Conservation (phyloP, 2,329 filamentous ascomycete genomes). For the Trichoderma oligosporum region DNA sequence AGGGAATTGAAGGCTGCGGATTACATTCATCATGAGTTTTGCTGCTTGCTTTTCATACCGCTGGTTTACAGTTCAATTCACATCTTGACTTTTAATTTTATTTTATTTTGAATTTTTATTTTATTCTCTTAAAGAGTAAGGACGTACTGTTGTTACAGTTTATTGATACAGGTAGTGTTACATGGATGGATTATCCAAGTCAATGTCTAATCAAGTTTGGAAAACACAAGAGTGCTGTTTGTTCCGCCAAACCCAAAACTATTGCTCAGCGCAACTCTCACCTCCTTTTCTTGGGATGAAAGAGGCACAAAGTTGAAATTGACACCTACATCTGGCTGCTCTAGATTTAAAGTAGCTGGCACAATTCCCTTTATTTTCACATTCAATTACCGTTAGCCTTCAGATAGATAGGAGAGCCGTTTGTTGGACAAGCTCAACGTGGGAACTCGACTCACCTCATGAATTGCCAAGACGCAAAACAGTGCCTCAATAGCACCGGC, state of each 20-base stretch:
- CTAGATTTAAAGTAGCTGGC: constrained; percentile 83
- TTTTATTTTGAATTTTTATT: neutral
- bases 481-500: constrained; percentile 87
- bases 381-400: neutral
- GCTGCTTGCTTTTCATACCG: neutral
- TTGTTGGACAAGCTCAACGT: constrained; percentile 7
- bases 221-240: constrained; percentile 84
- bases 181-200: neutral
- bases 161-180: neutral
- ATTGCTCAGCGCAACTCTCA: constrained; percentile 80
- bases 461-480: constrained; percentile 75
- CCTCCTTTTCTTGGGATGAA: constrained; percentile 62
- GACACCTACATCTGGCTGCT: constrained; percentile 61
- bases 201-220: constrained; percentile 27
- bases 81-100: too few relatives aligned
- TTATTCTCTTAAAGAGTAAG: neutral
- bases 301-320: constrained; percentile 83
- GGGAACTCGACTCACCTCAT: constrained; percentile 57
- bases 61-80: too few relatives aligned
- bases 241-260: constrained; percentile 98
- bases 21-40: too few relatives aligned
- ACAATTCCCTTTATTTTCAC: constrained; percentile 60
- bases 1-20: neutral
- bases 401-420: too few relatives aligned
- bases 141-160: neutral